Conservation (phyloP, 2,329 filamentous ascomycete species). For the Talaromyces sp. region DNA sequence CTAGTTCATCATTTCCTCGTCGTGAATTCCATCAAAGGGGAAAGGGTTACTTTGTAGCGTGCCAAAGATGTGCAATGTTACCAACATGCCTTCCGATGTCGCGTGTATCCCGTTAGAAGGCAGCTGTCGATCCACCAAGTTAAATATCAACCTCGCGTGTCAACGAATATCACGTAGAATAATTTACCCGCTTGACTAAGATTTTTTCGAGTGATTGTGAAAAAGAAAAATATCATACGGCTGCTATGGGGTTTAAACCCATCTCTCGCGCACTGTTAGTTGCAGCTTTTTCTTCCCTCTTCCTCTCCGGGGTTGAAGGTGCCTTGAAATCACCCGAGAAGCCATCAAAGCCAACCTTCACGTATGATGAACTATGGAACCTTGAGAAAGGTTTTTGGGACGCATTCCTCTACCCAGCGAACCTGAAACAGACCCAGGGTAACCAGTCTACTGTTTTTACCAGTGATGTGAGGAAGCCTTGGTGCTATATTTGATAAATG, state of each 20-base stretch:
- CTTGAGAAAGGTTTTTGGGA: conserved; percentile 28
- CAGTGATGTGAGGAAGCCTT: conserved; percentile 16
- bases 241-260: neutral
- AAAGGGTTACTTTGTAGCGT: neutral
- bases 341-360: conserved; percentile 9
- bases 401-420: conserved; percentile 29
- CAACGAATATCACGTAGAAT: neutral
- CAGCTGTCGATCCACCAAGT: too few relatives aligned
- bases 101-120: too few relatives aligned
- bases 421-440: conserved; percentile 24
- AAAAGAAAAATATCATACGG: neutral
- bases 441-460: conserved; percentile 27
- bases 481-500: too few relatives aligned
- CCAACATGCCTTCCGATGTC: too few relatives aligned
- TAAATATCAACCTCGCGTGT: too few relatives aligned
- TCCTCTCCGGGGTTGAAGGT: neutral
- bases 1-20: too few relatives aligned
- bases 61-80: neutral
- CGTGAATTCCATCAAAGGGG: neutral
- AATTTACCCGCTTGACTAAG: neutral
- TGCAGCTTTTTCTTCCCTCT: neutral
- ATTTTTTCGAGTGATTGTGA: neutral
- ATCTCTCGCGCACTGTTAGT: neutral
- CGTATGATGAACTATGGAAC: conserved; percentile 27
- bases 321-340: neutral